Evolutionary conservation across 257 asterid species (phyloP), one percentile per base, ranked within the genome.

Genomic region (Ilex asprella): DNA sequence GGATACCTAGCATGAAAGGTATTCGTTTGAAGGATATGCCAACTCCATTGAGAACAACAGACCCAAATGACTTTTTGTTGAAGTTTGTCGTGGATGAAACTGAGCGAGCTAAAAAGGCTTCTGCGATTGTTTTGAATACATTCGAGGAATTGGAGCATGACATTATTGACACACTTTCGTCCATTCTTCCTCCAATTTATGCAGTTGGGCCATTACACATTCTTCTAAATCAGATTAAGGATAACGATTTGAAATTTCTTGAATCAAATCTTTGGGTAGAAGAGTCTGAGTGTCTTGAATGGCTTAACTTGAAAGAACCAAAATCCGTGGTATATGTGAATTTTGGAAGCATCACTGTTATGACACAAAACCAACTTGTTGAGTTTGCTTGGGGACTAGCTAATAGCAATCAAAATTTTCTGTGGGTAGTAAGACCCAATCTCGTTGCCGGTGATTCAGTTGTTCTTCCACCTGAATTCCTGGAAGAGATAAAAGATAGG

Each of bases 351-450:
- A 27, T 56, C n/a, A 49, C 76, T 5, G 64, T 39, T 12, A 46
- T 73, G 68, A 58, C 67, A 5, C 6, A 7, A 15, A 16, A 59
- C 3, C 72, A 73, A 30, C 55, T 77, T 8, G 32, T 62, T 7
- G 82, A 77, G 16, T 77, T 73, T 55, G 82, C 79, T 0, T 73
- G 74, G 79, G 79, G 79, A 31, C 70, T 77, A 41, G 75, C 77
- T 0, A 70, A 77, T 10, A 67, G 67, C 53, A 70, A 62, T 10
- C 64, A 69, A 3, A 57, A 52, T 0, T 73, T 73, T 43, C 54
- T 77, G 59, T 77, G 82, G 82, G 58, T 73, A 31, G 56, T 77
- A 5, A 47, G 79, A 41, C 60, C 76, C 0, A 79, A 77, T 70
- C 57, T 77, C 3, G 71, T 62, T 39, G 39, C 44, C 2, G 79